These are phyloP conservation scores for Dichotomocladium elegans DNA, from an alignment of 371 early-diverging fungal genomes.

Conservation along the genomic window DNA sequence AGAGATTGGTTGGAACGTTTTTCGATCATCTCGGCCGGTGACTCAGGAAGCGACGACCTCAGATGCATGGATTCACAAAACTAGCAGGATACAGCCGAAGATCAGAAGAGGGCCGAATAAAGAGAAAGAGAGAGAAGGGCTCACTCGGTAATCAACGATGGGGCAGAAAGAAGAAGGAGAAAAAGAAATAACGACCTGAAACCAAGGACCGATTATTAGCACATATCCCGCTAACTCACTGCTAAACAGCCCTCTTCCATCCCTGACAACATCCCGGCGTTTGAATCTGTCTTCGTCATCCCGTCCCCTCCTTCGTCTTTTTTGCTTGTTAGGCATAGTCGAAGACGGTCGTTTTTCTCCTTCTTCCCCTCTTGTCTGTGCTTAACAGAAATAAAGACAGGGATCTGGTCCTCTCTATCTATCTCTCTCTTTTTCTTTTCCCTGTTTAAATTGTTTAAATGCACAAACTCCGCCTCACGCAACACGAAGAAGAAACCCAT, in stretches of 20 bases:
- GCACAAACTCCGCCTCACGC: no score
- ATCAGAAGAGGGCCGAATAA: conserved; percentile 1
- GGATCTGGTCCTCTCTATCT: no score
- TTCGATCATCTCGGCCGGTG: conserved; percentile 8
- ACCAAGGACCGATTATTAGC: not conserved
- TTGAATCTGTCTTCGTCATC: not conserved
- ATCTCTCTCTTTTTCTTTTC: no score
- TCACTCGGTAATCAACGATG: no score
- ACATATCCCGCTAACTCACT: not conserved
- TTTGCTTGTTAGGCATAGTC: no score
- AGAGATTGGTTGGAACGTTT: conserved; percentile 14
- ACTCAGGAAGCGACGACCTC: not conserved
- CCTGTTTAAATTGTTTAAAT: no score
- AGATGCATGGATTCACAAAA: not conserved
- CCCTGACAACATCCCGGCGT: not conserved
- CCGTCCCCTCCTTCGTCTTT: no score
- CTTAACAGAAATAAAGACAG: no score
- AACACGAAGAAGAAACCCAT: no score
- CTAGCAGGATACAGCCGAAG: not conserved
- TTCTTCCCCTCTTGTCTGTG: no score
- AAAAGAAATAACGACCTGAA: no score
- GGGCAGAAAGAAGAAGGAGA: conserved; percentile 3
- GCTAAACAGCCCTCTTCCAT: not conserved
- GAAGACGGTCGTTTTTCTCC: no score
- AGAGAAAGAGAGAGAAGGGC: not conserved